phyloP scores from a whole-genome alignment of 2,329 filamentous ascomycete species.

The Davidsoniella australis region DNA sequence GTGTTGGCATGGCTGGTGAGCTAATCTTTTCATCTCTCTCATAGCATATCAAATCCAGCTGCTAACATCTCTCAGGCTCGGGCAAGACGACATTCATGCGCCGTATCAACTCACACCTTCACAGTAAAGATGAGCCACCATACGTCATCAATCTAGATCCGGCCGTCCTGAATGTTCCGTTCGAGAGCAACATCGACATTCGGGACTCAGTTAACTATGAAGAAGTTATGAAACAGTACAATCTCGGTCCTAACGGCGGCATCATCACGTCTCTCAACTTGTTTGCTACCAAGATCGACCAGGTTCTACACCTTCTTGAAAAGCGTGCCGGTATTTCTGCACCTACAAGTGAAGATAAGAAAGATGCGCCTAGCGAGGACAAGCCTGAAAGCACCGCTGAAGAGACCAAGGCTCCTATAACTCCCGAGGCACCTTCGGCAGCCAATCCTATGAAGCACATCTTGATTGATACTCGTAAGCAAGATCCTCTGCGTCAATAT shows the following conservation, averaged over 20 bases:
- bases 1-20: slow-evolving; percentile 87
- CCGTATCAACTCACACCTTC: slow-evolving; percentile 84
- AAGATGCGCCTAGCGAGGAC: slow-evolving; percentile 93
- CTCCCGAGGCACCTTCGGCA: slow-evolving; percentile 41
- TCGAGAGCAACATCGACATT: slow-evolving; percentile 96
- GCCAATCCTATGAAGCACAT: slow-evolving; percentile 61
- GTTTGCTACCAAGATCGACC: slow-evolving; percentile 95
- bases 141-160: slow-evolving; percentile 97
- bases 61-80: slow-evolving; percentile 39
- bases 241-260: slow-evolving; percentile 88
- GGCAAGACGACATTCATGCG: slow-evolving; percentile 99
- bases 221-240: slow-evolving; percentile 99
- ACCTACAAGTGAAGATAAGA: slow-evolving; percentile 70
- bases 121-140: slow-evolving; percentile 61
- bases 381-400: slow-evolving; percentile 82
- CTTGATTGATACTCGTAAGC: slow-evolving; percentile 64
- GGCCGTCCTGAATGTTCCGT: slow-evolving; percentile 81
- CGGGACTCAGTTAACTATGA: slow-evolving; percentile 98
- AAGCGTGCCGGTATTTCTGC: slow-evolving; percentile 44
- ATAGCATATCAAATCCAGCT: background rate
- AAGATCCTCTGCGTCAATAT: background rate
- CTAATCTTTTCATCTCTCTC: slow-evolving; percentile 2
- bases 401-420: slow-evolving; percentile 74
- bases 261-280: slow-evolving; percentile 92
- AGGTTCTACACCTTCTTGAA: slow-evolving; percentile 76